Conservation (phyloP, 805 yeast genomes). For the Diddensiella santjacobensis region DNA sequence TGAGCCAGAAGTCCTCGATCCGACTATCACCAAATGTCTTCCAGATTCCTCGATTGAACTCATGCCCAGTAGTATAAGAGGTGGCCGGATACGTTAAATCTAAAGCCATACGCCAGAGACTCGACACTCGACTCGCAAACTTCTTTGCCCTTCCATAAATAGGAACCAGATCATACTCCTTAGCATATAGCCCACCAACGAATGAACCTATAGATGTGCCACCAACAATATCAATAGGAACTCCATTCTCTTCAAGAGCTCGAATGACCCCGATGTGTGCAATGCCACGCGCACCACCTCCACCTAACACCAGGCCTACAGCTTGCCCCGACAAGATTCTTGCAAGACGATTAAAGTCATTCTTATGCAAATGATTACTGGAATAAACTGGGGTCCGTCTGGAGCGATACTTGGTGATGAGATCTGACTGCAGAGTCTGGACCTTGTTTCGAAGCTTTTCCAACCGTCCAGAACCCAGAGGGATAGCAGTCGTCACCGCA, state of each 20-base stretch:
- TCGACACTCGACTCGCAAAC: conserved; percentile 76
- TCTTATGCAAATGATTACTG: conserved; percentile 57
- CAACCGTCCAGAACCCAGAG: conserved; percentile 16
- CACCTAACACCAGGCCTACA: conserved; percentile 90
- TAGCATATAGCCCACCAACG: conserved; percentile 92
- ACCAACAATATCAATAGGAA: conserved; percentile 90
- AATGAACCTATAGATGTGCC: conserved; percentile 97
- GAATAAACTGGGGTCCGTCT: conserved; percentile 29
- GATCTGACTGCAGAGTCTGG: conserved; percentile 31
- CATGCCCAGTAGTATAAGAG: conserved; percentile 95
- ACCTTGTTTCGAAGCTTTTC: conserved; percentile 30
- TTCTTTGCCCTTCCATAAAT: conserved; percentile 86
- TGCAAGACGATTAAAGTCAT: conserved; percentile 86
- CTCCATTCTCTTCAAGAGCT: conserved; percentile 86
- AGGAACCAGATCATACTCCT: conserved; percentile 86
- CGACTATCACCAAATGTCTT: conserved; percentile 87
- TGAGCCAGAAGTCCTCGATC: conserved; percentile 95
- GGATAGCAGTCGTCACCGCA: conserved; percentile 21
- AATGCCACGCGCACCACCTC: conserved; percentile 96
- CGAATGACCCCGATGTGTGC: conserved; percentile 89
- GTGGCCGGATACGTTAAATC: conserved; percentile 93
- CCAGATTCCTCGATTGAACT: conserved; percentile 96
- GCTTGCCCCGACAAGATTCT: conserved; percentile 89
- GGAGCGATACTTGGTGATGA: conserved; percentile 29
- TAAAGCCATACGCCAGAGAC: conserved; percentile 77